Evolutionary conservation across 306 rosid genomes (phyloP), one percentile per base, ranked within the genome.

Genomic region (Sechiopsis laciniata): DNA sequence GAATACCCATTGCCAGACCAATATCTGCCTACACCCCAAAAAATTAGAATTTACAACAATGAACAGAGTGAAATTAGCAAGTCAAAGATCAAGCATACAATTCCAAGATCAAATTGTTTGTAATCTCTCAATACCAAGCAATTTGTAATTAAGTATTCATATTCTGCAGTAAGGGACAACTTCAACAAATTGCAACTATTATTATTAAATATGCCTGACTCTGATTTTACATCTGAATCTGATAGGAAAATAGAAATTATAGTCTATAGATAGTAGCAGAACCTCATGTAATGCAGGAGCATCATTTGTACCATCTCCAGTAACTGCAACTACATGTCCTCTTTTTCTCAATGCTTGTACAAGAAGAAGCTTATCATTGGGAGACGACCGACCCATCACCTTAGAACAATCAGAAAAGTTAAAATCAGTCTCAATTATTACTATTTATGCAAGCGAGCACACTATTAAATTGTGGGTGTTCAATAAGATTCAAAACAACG

Each of bases 371-470:
- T 89, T 89, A 81, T 92, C 97, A 82, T 80, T 88, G 35, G 97
- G 96, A 64, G 96, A 92, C 19, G 97, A 92, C 32, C 96, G 86
- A 37, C 96, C 97, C 97, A 92, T 92, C 74, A 92, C 97, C 97
- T 92, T 75, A 16, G 51, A 11, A 53, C 59, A 70, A 32, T 76
- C 55, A 63, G 66, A 17, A 63, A 37, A 58, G 64, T 55, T 78
- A 69, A 55, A 76, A 60, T 48, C 74, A 70, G 54, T 24, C 19
- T 13, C 58, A 69, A 26, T 51, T 26, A 26, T 26, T 24, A 8
- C 24, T 72, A 20, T 55, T 37, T 57, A 29, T 0, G 29, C 53
- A 50, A 22, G 37, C 37, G 20, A 9, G 24, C 10, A 45, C 69
- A 68, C 51, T 53, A 35, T 59, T 4, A 76, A 20, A 78, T 57